Percentiles rank a stretch among this genome's conserved stretches.
phyloP scores from a whole-genome alignment of 108 stramenopile genomes.

The Poteriospumella lacustris region DNA sequence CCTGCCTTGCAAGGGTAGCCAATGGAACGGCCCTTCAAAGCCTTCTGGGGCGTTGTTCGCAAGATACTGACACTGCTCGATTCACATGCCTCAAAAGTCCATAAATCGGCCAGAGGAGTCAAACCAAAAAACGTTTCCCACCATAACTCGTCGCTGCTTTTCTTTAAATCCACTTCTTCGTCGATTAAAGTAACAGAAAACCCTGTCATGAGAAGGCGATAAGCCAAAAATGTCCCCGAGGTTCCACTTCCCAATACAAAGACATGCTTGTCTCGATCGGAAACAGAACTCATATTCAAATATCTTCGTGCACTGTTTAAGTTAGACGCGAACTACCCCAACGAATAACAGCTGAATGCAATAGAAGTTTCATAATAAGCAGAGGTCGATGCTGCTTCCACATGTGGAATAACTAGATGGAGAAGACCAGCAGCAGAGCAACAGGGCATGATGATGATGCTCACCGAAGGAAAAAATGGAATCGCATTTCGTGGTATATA shows the following conservation, averaged over 20 bases:
- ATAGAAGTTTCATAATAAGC: no score
- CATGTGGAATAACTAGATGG: no score
- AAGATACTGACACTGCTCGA: neutral
- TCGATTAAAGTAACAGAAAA: neutral
- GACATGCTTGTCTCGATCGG: neutral
- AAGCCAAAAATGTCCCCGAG: neutral
- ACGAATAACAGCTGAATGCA: no score
- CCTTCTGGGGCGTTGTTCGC: neutral
- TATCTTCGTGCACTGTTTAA: no score
- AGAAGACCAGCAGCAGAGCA: no score
- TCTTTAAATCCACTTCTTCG: neutral
- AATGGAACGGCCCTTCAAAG: neutral
- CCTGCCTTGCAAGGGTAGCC: neutral
- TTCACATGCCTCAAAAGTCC: neutral
- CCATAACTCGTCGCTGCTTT: neutral
- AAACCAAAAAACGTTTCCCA: neutral
- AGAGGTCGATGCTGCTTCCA: no score
- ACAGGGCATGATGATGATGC: no score
- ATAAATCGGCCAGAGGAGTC: neutral
- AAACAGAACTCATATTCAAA: no score
- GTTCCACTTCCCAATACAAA: neutral
- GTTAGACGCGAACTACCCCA: no score
- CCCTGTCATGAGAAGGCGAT: neutral
- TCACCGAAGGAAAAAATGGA: no score
- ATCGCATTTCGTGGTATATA: no score